These are phyloP conservation scores for Candolleomyces aberdarensis DNA, from an alignment of 768 basidiomycete species.

Conservation along the genomic window DNA sequence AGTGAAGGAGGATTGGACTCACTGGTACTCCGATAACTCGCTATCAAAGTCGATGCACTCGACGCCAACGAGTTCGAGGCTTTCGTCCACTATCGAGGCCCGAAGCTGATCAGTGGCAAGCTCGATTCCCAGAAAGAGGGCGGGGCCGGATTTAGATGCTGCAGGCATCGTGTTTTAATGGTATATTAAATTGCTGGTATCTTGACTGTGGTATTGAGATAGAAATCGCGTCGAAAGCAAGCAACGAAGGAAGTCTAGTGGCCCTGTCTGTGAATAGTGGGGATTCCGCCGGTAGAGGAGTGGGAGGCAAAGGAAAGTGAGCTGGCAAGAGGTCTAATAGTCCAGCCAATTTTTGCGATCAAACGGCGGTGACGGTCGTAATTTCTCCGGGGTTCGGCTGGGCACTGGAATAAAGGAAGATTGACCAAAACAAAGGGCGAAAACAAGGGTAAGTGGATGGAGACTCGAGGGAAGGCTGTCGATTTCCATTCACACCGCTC, in stretches of 20 bases:
- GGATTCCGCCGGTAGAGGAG: constrained; percentile 4
- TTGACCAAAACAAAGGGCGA: not conserved
- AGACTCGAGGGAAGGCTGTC: not conserved
- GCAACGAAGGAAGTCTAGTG: not conserved
- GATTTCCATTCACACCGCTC: constrained; percentile 6
- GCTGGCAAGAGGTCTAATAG: constrained; percentile 16
- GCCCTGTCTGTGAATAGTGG: not conserved
- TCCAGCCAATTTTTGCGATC: not conserved
- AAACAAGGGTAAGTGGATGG: not conserved
- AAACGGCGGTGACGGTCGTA: not conserved
- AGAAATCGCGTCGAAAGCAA: constrained; percentile 4
- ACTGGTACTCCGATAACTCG: constrained; percentile 81
- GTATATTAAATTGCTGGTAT: constrained; percentile 29
- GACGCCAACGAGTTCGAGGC: constrained; percentile 76
- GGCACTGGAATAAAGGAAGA: not conserved
- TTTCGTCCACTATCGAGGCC: constrained; percentile 81
- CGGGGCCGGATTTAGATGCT: constrained; percentile 40
- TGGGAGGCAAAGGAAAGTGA: constrained; percentile 19
- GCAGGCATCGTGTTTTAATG: constrained; percentile 36
- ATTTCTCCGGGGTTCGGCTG: not conserved
- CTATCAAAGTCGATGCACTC: constrained; percentile 83
- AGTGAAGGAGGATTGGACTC: constrained; percentile 30
- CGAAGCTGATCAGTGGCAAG: constrained; percentile 81
- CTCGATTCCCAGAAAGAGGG: constrained; percentile 82
- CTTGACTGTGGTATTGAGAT: constrained; percentile 22